Conservation (phyloP, 2,329 filamentous ascomycete genomes). For the Leptodontidium sp. region DNA sequence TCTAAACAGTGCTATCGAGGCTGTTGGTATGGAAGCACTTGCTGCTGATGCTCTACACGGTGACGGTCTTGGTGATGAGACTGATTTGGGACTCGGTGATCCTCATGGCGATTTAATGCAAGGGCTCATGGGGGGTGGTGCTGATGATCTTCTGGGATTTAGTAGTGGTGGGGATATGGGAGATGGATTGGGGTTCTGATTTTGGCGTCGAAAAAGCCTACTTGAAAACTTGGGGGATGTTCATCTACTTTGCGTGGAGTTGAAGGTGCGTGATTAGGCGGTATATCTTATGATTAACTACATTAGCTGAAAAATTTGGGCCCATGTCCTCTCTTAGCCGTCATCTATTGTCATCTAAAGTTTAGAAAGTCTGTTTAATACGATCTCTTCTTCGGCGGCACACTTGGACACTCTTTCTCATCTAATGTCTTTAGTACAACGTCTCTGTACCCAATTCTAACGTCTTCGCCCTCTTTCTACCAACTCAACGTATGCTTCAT, state of each 20-base stretch:
- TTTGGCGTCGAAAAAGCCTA: background rate
- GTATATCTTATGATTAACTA: background rate
- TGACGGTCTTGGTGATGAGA: background rate
- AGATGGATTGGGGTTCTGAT: constrained; percentile 4
- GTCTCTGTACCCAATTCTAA: constrained; percentile 52
- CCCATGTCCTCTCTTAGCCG: too few species aligned
- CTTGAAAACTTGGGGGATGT: background rate
- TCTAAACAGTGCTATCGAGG: constrained; percentile 30
- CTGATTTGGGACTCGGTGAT: constrained; percentile 19
- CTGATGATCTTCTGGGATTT: constrained; percentile 5
- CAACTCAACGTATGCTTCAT: constrained; percentile 58
- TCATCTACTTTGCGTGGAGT: background rate
- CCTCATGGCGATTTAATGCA: constrained; percentile 22
- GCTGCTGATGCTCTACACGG: constrained; percentile 6
- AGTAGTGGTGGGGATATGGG: background rate
- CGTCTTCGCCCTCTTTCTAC: constrained; percentile 52
- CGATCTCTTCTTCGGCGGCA: constrained; percentile 45
- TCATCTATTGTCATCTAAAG: background rate
- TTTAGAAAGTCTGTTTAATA: constrained; percentile 7
- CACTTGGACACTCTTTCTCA: constrained; percentile 51
- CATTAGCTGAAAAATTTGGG: too few species aligned
- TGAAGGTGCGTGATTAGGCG: background rate
- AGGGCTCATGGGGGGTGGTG: constrained; percentile 17
- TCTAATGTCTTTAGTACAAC: constrained; percentile 55
- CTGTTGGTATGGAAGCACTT: constrained; percentile 26